Conservation (phyloP, 1,139 yeast genomes). For the Saccharomyces hybrid region DNA sequence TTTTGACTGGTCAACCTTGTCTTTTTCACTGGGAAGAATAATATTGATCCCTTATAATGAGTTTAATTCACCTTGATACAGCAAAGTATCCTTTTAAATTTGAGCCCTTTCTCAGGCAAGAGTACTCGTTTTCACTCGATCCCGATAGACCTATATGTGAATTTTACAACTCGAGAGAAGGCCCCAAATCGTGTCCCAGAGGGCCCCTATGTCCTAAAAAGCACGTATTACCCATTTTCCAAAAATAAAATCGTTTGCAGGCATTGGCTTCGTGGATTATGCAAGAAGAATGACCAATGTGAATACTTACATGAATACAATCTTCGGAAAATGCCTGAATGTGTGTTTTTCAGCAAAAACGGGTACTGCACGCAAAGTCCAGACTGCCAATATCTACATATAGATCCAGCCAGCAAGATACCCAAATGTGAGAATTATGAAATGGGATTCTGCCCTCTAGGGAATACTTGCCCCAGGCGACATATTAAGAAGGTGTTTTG, state of each 20-base stretch:
- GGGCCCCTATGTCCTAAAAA: slow-evolving; percentile 82
- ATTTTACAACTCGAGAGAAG: slow-evolving; percentile 43
- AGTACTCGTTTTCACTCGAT: slow-evolving; percentile 74
- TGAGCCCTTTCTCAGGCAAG: slow-evolving; percentile 74
- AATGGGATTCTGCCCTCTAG: slow-evolving; percentile 87
- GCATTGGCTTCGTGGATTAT: slow-evolving; percentile 95
- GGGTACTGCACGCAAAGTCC: slow-evolving; percentile 93
- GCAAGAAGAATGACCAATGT: slow-evolving; percentile 94
- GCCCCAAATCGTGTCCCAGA: slow-evolving; percentile 72
- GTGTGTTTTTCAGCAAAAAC: slow-evolving; percentile 76
- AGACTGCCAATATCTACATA: slow-evolving; percentile 87
- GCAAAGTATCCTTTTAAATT: slow-evolving; percentile 55
- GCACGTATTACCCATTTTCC: slow-evolving; percentile 75
- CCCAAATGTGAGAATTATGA: slow-evolving; percentile 83
- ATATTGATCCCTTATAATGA: slow-evolving; percentile 22
- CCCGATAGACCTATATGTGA: slow-evolving; percentile 90
- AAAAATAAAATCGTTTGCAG: slow-evolving; percentile 86
- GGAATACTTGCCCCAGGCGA: slow-evolving; percentile 77
- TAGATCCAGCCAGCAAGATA: slow-evolving; percentile 80
- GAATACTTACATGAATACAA: slow-evolving; percentile 95
- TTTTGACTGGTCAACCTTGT: not conserved
- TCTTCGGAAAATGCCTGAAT: slow-evolving; percentile 93
- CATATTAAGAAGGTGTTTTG: slow-evolving; percentile 76
- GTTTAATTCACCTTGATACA: slow-evolving; percentile 34
- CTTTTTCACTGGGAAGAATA: not conserved